These are phyloP conservation scores for Globisporangium camurandrum DNA, from an alignment of 352 stramenopile genomes.

Conservation along the genomic window DNA sequence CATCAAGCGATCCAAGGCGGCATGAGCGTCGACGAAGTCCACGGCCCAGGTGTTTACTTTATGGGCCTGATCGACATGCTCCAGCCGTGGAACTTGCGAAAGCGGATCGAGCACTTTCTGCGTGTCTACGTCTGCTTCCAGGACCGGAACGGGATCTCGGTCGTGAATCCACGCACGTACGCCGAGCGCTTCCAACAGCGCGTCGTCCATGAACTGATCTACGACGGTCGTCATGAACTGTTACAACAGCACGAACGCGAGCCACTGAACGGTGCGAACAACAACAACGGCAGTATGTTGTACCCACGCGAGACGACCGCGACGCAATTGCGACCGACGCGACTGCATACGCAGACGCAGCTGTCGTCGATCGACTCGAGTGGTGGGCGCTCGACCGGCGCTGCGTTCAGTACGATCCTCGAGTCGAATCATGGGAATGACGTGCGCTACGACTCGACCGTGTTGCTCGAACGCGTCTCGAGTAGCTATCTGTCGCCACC, in stretches of 20 bases:
- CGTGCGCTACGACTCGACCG: conserved; percentile 12
- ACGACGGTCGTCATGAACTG: conserved; percentile 31
- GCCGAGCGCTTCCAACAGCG: conserved; percentile 71
- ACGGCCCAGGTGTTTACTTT: conserved; percentile 91
- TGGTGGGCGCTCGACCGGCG: conserved; percentile 28
- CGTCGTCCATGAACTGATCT: conserved; percentile 69
- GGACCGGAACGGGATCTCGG: conserved; percentile 62
- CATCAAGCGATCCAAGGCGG: conserved; percentile 37
- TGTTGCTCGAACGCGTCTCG: conserved; percentile 15
- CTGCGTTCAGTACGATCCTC: conserved; percentile 41
- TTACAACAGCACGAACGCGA: conserved; percentile 14
- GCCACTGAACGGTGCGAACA: no score
- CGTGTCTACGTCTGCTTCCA: conserved; percentile 66
- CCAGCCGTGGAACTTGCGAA: conserved; percentile 91
- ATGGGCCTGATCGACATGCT: conserved; percentile 95
- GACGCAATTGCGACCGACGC: background rate
- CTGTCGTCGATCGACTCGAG: conserved; percentile 23
- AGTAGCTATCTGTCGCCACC: conserved; percentile 13
- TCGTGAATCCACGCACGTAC: conserved; percentile 66
- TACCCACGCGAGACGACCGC: no score
- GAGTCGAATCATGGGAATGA: conserved; percentile 58
- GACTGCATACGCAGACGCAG: no score
- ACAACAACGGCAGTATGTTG: no score
- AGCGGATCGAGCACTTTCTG: conserved; percentile 84
- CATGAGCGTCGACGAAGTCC: conserved; percentile 81